Base-by-base conservation (phyloP, 1,284 basidiomycete species). In the Pholiota adiposa region DNA sequence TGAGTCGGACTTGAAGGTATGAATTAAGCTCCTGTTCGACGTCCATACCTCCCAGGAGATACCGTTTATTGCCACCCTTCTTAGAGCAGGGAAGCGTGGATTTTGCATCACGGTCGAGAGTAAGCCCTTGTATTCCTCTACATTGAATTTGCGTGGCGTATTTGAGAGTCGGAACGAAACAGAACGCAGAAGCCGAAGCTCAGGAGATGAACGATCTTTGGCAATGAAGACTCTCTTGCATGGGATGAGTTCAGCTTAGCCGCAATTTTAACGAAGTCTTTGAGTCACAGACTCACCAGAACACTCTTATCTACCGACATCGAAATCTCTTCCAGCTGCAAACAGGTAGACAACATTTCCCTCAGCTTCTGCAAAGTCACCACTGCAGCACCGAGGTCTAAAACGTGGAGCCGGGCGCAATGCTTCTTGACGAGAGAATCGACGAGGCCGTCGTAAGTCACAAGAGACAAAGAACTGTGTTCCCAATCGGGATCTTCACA, bases 361-460 rank as follows among this genome's bases (percentile, higher is more conserved):
- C 50, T 60, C 25, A 79, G 57, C 5, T 67, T 66, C 1, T 69
- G 58, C 9, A 66, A 56, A 4, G 75, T 68, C 2, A 81, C 65
- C 61, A 76, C 79, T 0, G 73, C 71, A 1, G 67, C 59, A 8
- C 64, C 65, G 29, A 82, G 69, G 53, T 79, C 70, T 18, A 84
- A 66, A 9, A 70, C 58, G 21, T 70, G 72, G 23, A 84, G 62
- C 0, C 73, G 76, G 21, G n/a, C 40, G 4, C 66, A 41, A 58
- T 83, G 80, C 48, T 73, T 74, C 52, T 59, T 58, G 18, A 72
- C 66, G n/a, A 84, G 64, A 64, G 83, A 78, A 27, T 76, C 70
- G 7, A 78, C 65, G 5, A 84, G 69, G 36, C 72, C 72, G 57
- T 80, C 77, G 56, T 79, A 78, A 19, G 73, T 68, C 9, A 75